Evolutionary conservation across 139 green algal genomes (phyloP).

Genomic region (Chlamydomonas incerta): DNA sequence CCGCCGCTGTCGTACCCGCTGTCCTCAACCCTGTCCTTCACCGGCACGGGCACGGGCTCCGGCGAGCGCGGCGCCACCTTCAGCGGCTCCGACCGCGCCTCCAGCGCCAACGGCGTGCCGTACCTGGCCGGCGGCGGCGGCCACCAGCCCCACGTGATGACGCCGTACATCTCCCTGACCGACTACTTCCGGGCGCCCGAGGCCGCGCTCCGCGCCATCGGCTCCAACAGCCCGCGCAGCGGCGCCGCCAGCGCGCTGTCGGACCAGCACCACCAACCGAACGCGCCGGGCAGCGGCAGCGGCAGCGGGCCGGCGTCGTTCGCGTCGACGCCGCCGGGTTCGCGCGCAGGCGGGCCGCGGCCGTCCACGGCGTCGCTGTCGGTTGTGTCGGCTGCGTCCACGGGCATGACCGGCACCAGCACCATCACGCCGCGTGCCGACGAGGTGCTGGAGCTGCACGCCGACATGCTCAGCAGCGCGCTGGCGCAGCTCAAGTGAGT

Average conservation of each 20-base stretch:
- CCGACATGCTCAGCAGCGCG: constrained; percentile 15
- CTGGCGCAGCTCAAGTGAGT: constrained; percentile 17
- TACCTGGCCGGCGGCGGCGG: background rate
- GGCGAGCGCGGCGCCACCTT: background rate
- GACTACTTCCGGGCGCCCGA: background rate
- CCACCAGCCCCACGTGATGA: background rate
- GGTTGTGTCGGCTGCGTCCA: background rate
- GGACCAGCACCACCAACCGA: no score
- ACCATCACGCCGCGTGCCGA: background rate
- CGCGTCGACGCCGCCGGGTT: no score
- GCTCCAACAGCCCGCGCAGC: no score
- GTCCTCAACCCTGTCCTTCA: no score
- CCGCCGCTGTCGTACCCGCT: background rate
- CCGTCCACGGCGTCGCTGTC: background rate
- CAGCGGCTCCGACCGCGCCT: no score
- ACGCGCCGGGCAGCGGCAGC: no score
- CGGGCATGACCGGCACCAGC: background rate
- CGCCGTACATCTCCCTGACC: background rate
- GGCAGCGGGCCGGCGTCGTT: no score
- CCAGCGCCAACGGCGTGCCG: background rate
- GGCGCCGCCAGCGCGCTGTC: no score
- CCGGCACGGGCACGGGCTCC: background rate
- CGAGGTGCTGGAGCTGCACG: background rate
- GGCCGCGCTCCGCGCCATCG: background rate
- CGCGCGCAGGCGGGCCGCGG: background rate